Conservation (phyloP, 2,329 filamentous ascomycete species). For the Phyllosticta paracitricarpa region DNA sequence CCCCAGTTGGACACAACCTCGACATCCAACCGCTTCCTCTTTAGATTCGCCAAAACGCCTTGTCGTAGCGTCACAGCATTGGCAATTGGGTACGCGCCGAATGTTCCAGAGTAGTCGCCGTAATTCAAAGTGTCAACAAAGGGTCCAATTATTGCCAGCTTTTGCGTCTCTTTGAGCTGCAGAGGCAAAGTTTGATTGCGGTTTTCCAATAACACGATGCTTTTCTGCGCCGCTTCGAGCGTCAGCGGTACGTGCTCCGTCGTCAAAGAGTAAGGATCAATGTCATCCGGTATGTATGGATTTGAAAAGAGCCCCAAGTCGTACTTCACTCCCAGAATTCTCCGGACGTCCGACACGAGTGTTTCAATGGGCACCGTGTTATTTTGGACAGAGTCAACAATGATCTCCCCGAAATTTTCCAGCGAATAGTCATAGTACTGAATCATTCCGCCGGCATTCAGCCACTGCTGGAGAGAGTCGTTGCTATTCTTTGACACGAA, state of each 20-base stretch:
- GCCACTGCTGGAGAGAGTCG: conserved; percentile 28
- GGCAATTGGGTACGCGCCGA: conserved; percentile 31
- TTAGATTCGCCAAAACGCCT: conserved; percentile 24
- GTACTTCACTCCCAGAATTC: conserved; percentile 34
- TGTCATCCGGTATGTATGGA: conserved; percentile 26
- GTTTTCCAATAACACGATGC: conserved; percentile 35
- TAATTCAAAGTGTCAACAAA: conserved; percentile 35
- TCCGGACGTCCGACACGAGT: conserved; percentile 28
- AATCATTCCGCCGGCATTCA: conserved; percentile 36
- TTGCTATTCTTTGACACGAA: conserved; percentile 8
- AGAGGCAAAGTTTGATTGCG: conserved; percentile 31
- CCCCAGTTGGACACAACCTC: conserved; percentile 35
- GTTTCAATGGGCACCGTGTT: conserved; percentile 26
- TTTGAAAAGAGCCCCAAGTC: conserved; percentile 34
- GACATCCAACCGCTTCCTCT: conserved; percentile 15
- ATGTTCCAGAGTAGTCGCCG: conserved; percentile 36
- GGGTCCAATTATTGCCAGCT: conserved; percentile 33
- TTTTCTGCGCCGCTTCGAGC: conserved; percentile 35
- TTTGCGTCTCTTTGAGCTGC: conserved; percentile 19
- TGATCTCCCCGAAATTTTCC: conserved; percentile 26
- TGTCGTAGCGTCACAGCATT: conserved; percentile 32
- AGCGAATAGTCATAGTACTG: conserved; percentile 38
- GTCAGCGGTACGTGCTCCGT: conserved; percentile 27
- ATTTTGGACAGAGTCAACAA: conserved; percentile 26
- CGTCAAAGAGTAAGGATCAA: conserved; percentile 29